Evolutionary conservation across 2,329 filamentous ascomycete species (phyloP), one percentile per base, ranked within the genome.

Genomic region (Fusarium newnesense): DNA sequence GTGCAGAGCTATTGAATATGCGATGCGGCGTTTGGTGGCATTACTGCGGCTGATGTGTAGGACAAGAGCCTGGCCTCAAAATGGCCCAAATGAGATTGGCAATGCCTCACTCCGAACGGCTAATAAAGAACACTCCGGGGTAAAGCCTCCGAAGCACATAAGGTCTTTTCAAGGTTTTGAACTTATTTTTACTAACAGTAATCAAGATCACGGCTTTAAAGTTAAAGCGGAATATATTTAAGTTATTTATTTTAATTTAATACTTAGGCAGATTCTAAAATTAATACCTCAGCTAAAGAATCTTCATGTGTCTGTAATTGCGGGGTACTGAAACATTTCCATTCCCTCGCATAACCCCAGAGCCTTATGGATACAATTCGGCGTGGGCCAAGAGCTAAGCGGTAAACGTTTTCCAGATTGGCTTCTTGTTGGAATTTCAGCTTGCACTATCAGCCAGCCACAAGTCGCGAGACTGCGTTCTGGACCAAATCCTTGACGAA

Each of bases 161-260:
- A 40, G 4, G 19, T 9, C 4, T n/a, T n/a, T 2, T 2, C 0
- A 40, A 21, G 7, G 21, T 40, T 4, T 40, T 7, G 7, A 15
- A 21, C 19, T 40, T n/a, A 10, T 9, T 30, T 30, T 30, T 10
- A 30, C 30, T 10, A 7, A 30, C 8, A 30, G 30, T 8, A 8
- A 10, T 30, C 30, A 7, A 30, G 30, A 30, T 30, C 6, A 3
- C 30, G 7, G 30, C 6, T 30, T 30, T 7, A 30, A 30, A 10
- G 2, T 8, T 30, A 10, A 30, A 7, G 10, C 8, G 30, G 30
- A 30, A 30, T 30, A 30, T 30, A 30, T 30, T 30, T 30, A 9
- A 30, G 8, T 30, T 30, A 30, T 9, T 30, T 9, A 9, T 8
- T 10, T 30, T 30, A 7, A 30, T 7, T 30, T 30, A 30, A 30